These are phyloP conservation scores for Fusarium buxicola DNA, from an alignment of 2,329 filamentous ascomycete species.

Conservation along the genomic window DNA sequence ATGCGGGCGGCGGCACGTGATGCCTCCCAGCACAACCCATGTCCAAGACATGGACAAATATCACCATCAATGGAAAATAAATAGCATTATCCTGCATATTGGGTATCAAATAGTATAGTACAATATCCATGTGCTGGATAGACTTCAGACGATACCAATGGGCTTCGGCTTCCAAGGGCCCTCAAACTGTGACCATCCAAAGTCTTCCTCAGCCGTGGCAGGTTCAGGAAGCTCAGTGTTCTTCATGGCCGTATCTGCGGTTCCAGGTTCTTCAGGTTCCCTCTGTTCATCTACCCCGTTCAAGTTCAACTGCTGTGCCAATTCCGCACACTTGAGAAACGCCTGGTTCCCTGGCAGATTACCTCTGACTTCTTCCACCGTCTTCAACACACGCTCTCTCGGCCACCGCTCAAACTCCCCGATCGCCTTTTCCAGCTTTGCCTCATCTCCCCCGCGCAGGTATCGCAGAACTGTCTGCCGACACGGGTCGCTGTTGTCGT, in stretches of 20 bases:
- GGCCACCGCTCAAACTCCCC: slow-evolving; percentile 52
- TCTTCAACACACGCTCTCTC: slow-evolving; percentile 51
- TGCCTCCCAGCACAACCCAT: background rate
- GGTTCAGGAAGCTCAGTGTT: slow-evolving; percentile 9
- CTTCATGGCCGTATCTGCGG: slow-evolving; percentile 21
- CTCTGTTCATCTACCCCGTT: slow-evolving; percentile 19
- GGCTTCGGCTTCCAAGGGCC: slow-evolving; percentile 68
- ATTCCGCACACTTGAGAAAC: slow-evolving; percentile 58
- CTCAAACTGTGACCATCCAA: slow-evolving; percentile 62
- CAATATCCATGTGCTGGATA: background rate
- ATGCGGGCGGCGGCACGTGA: slow-evolving; percentile 40
- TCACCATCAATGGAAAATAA: background rate
- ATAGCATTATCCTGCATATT: background rate
- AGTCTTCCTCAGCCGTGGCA: slow-evolving; percentile 31
- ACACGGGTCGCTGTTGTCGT: slow-evolving; percentile 47
- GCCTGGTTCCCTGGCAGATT: slow-evolving; percentile 57
- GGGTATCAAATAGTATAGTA: slow-evolving; percentile 32
- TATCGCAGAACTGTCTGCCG: slow-evolving; percentile 54
- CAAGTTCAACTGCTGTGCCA: slow-evolving; percentile 58
- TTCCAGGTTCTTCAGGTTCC: slow-evolving; percentile 20
- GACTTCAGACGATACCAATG: slow-evolving; percentile 63
- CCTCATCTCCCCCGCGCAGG: slow-evolving; percentile 51
- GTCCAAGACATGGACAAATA: background rate
- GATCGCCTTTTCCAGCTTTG: slow-evolving; percentile 41
- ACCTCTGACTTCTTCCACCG: slow-evolving; percentile 54